A percentile compares a stretch with the other conserved stretches of the same genome.
phyloP scores from a whole-genome alignment of 2,329 filamentous ascomycete genomes.

The Phialophora expanda region DNA sequence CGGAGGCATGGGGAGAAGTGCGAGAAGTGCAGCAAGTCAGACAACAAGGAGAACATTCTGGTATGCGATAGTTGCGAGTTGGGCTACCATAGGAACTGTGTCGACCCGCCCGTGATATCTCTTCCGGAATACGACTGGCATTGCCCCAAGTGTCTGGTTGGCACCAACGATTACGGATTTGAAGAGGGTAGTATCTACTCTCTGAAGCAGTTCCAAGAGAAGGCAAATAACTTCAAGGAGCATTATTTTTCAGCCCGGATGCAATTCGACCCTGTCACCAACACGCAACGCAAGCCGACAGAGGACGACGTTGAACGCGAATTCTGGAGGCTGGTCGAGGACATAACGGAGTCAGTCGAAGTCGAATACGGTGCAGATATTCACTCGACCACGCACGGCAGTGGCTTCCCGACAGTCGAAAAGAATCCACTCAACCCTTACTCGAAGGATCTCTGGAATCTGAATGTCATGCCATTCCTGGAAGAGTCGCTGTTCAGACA shows the following conservation, averaged over 20 bases:
- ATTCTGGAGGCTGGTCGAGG: constrained; percentile 94
- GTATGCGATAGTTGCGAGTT: constrained; percentile 91
- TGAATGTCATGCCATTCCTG: constrained; percentile 89
- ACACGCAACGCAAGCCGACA: constrained; percentile 78
- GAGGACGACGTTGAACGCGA: constrained; percentile 96
- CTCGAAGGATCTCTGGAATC: constrained; percentile 90
- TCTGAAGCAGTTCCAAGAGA: constrained; percentile 92
- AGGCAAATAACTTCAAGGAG: constrained; percentile 92
- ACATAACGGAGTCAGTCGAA: constrained; percentile 92
- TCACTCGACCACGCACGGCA: constrained; percentile 96
- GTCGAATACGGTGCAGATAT: constrained; percentile 99
- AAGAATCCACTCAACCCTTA: constrained; percentile 86
- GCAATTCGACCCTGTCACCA: constrained; percentile 82
- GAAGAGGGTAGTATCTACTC: constrained; percentile 97
- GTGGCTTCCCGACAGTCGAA: constrained; percentile 93
- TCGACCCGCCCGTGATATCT: constrained; percentile 80
- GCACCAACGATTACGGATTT: constrained; percentile 95
- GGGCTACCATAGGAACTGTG: constrained; percentile 82
- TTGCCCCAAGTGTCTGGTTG: constrained; percentile 91
- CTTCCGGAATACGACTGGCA: constrained; percentile 92
- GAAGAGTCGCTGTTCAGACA: constrained; percentile 92
- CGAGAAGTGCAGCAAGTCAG: constrained; percentile 81
- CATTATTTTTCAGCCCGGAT: constrained; percentile 90
- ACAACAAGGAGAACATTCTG: constrained; percentile 72
- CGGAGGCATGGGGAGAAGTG: constrained; percentile 72